Conservation (phyloP, 768 basidiomycete genomes). For the Hypsizygus marmoreus region DNA sequence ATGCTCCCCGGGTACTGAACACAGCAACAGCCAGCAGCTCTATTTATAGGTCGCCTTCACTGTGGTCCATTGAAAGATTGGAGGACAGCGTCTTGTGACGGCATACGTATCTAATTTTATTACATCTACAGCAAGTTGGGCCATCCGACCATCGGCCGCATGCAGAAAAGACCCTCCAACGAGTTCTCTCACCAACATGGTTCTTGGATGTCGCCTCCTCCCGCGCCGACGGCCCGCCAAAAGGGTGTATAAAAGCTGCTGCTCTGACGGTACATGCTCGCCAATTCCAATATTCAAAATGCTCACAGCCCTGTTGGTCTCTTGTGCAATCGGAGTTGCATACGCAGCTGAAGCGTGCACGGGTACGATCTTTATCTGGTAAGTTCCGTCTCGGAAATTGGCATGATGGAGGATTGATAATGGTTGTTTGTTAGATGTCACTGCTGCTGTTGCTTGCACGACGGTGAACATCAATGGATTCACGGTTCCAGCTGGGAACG, state of each 20-base stretch:
- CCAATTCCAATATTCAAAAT: slow-evolving; percentile 4
- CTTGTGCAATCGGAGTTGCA: slow-evolving; percentile 13
- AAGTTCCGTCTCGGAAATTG: slow-evolving; percentile 14
- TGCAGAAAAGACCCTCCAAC: no score
- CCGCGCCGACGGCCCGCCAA: slow-evolving; percentile 12
- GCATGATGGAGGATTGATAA: not conserved
- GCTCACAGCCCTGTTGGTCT: slow-evolving; percentile 10
- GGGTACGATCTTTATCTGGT: slow-evolving; percentile 53
- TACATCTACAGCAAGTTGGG: no score
- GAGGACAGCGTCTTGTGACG: slow-evolving; percentile 2
- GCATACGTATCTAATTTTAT: slow-evolving; percentile 6
- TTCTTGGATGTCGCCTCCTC: not conserved
- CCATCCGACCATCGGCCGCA: no score
- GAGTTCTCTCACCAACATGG: no score
- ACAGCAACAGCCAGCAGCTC: not conserved
- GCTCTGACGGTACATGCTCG: not conserved
- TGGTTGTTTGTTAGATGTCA: slow-evolving; percentile 37
- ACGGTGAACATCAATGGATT: slow-evolving; percentile 59
- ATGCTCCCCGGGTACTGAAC: no score
- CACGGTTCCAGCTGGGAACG: slow-evolving; percentile 56
- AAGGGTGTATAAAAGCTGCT: slow-evolving; percentile 12
- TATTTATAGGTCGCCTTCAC: slow-evolving; percentile 1
- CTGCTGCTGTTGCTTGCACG: slow-evolving; percentile 52
- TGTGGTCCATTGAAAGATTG: not conserved
- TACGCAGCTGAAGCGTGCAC: slow-evolving; percentile 36